A percentile compares a stretch with the other conserved stretches of the same genome.
Conservation (phyloP, 768 basidiomycete genomes). For the Tremella mesenterica region DNA sequence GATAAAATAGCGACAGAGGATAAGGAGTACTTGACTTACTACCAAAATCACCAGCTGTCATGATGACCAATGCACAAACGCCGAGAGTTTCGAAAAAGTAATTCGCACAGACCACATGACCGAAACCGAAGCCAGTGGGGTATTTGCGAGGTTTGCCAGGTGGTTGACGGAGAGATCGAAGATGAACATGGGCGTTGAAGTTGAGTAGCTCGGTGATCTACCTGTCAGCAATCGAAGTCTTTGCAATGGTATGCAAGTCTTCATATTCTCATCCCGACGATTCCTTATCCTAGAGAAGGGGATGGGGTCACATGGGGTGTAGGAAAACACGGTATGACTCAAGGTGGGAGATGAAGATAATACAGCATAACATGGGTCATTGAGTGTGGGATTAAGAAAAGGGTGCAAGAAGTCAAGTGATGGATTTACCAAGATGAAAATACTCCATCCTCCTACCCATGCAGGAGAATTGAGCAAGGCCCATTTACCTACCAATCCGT, state of each 20-base stretch:
- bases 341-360: not conserved
- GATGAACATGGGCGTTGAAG: constrained; percentile 66
- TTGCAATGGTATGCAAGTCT: not conserved
- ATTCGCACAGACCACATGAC: constrained; percentile 78
- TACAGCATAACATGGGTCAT: too few species aligned
- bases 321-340: too few species aligned
- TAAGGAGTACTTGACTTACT: constrained; percentile 14
- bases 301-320: too few species aligned
- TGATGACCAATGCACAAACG: constrained; percentile 61
- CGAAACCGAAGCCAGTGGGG: constrained; percentile 87
- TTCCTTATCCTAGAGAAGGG: not conserved
- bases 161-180: constrained; percentile 69
- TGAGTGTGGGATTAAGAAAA: too few species aligned
- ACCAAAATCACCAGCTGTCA: constrained; percentile 59
- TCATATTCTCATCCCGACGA: not conserved
- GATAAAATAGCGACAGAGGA: not conserved
- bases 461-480: constrained; percentile 58
- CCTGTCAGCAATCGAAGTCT: too few species aligned
- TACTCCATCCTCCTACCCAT: constrained; percentile 61
- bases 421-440: constrained; percentile 64
- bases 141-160: constrained; percentile 70
- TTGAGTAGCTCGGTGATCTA: constrained; percentile 83
- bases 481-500: constrained; percentile 52
- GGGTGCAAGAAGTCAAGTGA: not conserved
- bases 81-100: constrained; percentile 82